Conservation (phyloP, 2,329 filamentous ascomycete genomes). For the Epichloe gansuensis region DNA sequence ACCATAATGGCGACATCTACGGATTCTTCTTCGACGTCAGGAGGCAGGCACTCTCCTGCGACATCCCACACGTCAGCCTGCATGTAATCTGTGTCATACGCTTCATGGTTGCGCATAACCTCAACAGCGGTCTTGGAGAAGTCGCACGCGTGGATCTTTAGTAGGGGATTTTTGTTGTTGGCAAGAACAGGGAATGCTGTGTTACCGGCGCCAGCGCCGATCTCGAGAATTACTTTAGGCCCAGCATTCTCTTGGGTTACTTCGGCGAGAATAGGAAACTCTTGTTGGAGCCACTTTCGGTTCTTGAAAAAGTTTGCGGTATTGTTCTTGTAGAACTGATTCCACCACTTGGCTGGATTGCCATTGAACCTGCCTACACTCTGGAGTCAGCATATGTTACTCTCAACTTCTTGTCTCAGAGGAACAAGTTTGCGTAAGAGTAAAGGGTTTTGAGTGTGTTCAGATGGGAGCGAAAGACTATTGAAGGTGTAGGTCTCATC, state of each 20-base stretch:
- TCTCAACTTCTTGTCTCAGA: neutral
- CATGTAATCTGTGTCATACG: constrained; percentile 60
- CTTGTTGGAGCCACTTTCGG: constrained; percentile 90
- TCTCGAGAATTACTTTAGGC: constrained; percentile 63
- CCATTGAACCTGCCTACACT: constrained; percentile 65
- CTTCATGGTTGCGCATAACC: constrained; percentile 69
- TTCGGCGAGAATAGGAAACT: constrained; percentile 78
- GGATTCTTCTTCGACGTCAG: constrained; percentile 60
- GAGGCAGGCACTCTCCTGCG: constrained; percentile 58
- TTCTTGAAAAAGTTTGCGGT: constrained; percentile 97
- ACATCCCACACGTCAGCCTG: constrained; percentile 94
- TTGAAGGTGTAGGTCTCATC: constrained; percentile 41
- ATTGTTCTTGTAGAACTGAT: constrained; percentile 96
- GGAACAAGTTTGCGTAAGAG: neutral
- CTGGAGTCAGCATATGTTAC: constrained; percentile 24
- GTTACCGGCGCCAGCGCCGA: constrained; percentile 91
- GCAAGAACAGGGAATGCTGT: constrained; percentile 85
- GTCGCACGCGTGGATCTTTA: constrained; percentile 88
- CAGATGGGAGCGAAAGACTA: constrained; percentile 65
- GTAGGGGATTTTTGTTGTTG: constrained; percentile 66
- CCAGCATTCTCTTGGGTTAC: constrained; percentile 61
- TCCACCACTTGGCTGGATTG: constrained; percentile 94
- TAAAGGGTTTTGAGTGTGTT: constrained; percentile 18
- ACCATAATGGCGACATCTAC: constrained; percentile 91
- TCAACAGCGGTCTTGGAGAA: constrained; percentile 93